Conservation (phyloP, 371 early-diverging fungal species). For the Mucor irregularis region DNA sequence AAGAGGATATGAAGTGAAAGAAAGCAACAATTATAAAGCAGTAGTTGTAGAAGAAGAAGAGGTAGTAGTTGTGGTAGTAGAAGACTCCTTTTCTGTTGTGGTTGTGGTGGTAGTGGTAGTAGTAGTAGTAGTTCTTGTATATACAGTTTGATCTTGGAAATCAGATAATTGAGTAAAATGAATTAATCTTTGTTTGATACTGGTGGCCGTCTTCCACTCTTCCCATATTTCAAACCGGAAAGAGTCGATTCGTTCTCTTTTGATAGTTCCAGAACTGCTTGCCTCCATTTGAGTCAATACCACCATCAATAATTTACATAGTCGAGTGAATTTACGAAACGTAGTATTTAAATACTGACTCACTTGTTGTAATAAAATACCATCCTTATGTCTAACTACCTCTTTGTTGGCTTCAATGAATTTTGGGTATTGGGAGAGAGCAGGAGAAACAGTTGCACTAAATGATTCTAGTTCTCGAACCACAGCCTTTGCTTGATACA, state of each 20-base stretch:
- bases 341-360: conserved; percentile 40
- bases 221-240: conserved; percentile 42
- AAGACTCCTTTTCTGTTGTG: neutral
- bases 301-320: conserved; percentile 36
- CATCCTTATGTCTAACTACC: conserved; percentile 9
- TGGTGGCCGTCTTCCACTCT: conserved; percentile 33
- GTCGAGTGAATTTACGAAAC: conserved; percentile 39
- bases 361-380: conserved; percentile 27
- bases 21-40: too few species aligned
- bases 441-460: conserved; percentile 35
- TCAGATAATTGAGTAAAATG: conserved; percentile 26
- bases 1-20: neutral
- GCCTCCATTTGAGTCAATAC: conserved; percentile 38
- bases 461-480: conserved; percentile 40
- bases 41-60: neutral
- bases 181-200: conserved; percentile 26
- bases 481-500: conserved; percentile 47
- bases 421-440: conserved; percentile 19
- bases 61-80: neutral
- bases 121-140: conserved; percentile 11
- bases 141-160: neutral
- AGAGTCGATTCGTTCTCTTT: conserved; percentile 37
- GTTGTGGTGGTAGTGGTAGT: conserved; percentile 11
- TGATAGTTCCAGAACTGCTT: conserved; percentile 13
- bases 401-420: conserved; percentile 15